These are phyloP conservation scores for Kurtzmaniella fragi DNA, from an alignment of 805 yeast genomes.

Conservation along the genomic window DNA sequence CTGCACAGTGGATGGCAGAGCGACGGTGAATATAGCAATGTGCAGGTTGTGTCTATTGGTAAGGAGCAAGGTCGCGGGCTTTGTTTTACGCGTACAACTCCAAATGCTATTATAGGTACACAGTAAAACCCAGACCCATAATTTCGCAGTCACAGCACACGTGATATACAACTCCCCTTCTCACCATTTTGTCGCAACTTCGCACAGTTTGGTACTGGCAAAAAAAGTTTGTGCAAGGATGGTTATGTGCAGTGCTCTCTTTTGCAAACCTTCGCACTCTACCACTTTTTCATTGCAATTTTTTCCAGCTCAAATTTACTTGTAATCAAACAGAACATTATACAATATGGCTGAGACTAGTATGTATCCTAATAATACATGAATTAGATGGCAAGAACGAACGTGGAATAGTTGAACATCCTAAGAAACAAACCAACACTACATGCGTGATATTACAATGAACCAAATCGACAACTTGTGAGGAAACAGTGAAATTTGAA, in stretches of 20 bases:
- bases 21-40: too few species aligned
- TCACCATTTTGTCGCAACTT: slow-evolving; percentile 1
- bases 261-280: slow-evolving; percentile 1
- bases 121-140: too few species aligned
- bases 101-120: too few species aligned
- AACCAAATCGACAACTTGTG: too few species aligned
- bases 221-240: too few species aligned
- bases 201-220: slow-evolving; percentile 2
- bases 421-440: not conserved
- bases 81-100: too few species aligned
- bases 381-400: not conserved
- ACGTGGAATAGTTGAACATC: slow-evolving; percentile 1
- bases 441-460: too few species aligned
- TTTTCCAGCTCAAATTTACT: slow-evolving; percentile 1
- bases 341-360: slow-evolving; percentile 33
- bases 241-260: slow-evolving; percentile 1
- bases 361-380: slow-evolving; percentile 16
- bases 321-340: slow-evolving; percentile 3
- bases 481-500: too few species aligned
- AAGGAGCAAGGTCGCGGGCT: too few species aligned
- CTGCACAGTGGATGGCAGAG: not conserved
- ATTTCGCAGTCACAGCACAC: slow-evolving; percentile 3
- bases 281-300: slow-evolving; percentile 4
- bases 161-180: not conserved
- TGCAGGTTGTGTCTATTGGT: too few species aligned